phyloP scores from a whole-genome alignment of 495 filamentous ascomycete species.

The Hypoxylon fuscum region DNA sequence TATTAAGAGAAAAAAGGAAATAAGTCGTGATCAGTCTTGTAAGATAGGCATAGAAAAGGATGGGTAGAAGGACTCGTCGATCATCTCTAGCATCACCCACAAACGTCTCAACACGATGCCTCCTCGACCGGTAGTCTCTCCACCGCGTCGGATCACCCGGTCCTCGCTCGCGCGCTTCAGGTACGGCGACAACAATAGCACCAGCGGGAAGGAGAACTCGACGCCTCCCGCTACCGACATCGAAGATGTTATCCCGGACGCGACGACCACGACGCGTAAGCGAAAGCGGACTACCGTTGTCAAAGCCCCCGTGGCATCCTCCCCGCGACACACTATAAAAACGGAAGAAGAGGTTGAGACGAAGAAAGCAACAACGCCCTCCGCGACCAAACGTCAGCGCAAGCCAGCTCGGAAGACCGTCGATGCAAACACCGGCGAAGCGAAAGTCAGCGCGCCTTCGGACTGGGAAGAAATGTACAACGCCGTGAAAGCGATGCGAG shows the following conservation, averaged over 20 bases:
- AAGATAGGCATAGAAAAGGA: not conserved
- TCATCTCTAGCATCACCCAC: conserved; percentile 64
- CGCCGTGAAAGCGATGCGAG: conserved; percentile 80
- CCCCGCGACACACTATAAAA: conserved; percentile 31
- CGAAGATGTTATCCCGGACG: conserved; percentile 65
- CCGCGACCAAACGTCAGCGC: conserved; percentile 54
- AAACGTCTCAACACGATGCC: conserved; percentile 49
- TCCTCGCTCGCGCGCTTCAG: conserved; percentile 56
- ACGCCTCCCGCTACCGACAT: conserved; percentile 58
- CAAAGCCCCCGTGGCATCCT: conserved; percentile 15
- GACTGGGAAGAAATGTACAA: conserved; percentile 89
- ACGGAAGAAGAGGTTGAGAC: conserved; percentile 28
- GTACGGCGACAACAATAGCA: conserved; percentile 38
- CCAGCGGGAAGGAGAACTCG: conserved; percentile 44
- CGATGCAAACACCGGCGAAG: conserved; percentile 61
- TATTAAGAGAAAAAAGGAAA: not conserved
- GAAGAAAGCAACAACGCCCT: conserved; percentile 24
- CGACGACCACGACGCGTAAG: conserved; percentile 55
- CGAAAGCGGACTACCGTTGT: conserved; percentile 58
- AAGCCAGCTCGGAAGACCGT: conserved; percentile 72
- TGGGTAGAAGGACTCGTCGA: conserved; percentile 68
- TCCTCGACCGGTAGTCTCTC: conserved; percentile 31
- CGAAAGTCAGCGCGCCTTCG: conserved; percentile 70
- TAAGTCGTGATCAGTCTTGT: not conserved
- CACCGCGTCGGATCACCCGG: conserved; percentile 58